Conservation (phyloP, 495 filamentous ascomycete species). For the Penicillium lagena region DNA sequence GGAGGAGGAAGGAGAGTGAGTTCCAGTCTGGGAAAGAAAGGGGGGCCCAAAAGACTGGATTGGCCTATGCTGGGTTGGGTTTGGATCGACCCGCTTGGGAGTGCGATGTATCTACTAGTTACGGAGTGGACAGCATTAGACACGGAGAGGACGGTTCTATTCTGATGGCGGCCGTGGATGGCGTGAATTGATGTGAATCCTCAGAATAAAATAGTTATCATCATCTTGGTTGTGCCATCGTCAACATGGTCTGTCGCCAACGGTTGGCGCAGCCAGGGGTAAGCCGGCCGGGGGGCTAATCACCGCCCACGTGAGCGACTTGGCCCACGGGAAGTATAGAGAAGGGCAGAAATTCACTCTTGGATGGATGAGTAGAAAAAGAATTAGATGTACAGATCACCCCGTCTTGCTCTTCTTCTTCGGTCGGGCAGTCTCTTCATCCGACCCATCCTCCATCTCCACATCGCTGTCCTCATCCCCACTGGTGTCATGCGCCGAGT, state of each 20-base stretch:
- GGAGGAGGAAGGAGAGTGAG: slow-evolving; percentile 4
- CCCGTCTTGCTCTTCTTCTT: slow-evolving; percentile 64
- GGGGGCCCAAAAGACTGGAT: slow-evolving; percentile 11
- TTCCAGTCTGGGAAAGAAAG: slow-evolving; percentile 29
- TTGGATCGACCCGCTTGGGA: slow-evolving; percentile 14
- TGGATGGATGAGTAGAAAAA: background rate
- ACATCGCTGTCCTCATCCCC: slow-evolving; percentile 62
- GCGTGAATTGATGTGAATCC: no score
- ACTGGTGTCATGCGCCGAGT: slow-evolving; percentile 75
- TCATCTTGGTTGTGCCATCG: no score
- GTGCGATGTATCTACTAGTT: background rate
- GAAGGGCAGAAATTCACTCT: no score
- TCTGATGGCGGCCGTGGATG: no score
- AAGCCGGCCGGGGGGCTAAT: no score
- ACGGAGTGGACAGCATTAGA: no score
- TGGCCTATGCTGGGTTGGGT: slow-evolving; percentile 16
- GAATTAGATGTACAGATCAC: slow-evolving; percentile 21
- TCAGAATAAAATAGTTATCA: no score
- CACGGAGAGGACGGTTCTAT: no score
- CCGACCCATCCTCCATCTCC: slow-evolving; percentile 49
- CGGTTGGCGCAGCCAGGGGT: no score
- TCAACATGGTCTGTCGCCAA: no score
- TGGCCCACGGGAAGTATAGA: background rate
- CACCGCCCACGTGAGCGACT: slow-evolving; percentile 15
- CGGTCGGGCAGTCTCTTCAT: slow-evolving; percentile 45